A percentile compares a stretch with the other conserved stretches of the same genome.
These are phyloP conservation scores for Fusarium sp. DNA, from an alignment of 2,329 filamentous ascomycete genomes.

Conservation along the genomic window DNA sequence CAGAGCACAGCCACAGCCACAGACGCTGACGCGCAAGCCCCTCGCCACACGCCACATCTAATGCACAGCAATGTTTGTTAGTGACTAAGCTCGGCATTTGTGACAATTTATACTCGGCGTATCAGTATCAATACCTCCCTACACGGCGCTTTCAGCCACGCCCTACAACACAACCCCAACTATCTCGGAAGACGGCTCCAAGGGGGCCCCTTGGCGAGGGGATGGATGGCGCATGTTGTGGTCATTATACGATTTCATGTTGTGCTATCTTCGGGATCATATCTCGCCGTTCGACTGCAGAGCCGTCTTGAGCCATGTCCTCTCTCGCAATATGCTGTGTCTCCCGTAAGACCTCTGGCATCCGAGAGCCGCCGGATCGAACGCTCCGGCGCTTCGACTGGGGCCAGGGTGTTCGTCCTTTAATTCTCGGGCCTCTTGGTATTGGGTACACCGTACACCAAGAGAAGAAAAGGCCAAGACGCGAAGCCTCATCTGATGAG, in stretches of 20 bases:
- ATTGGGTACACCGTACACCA: conserved; percentile 1
- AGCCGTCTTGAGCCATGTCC: background rate
- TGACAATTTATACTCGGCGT: background rate
- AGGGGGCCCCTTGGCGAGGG: conserved; percentile 26
- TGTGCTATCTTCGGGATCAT: background rate
- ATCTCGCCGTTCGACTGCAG: conserved; percentile 3
- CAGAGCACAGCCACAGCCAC: conserved; percentile 14
- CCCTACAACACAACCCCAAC: background rate
- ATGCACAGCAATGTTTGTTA: background rate
- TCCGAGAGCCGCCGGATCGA: conserved; percentile 15
- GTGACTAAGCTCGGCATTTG: conserved; percentile 42
- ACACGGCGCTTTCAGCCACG: conserved; percentile 11
- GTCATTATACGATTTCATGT: background rate
- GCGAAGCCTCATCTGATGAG: conserved; percentile 1
- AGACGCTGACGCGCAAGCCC: conserved; percentile 43
- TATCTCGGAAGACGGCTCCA: conserved; percentile 33
- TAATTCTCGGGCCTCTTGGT: background rate
- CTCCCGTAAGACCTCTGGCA: conserved; percentile 6
- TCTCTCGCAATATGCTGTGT: conserved; percentile 11
- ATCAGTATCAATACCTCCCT: background rate
- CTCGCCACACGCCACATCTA: conserved; percentile 38
- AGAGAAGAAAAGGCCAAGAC: background rate
- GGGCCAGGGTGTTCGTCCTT: conserved; percentile 7
- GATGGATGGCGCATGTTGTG: conserved; percentile 8
- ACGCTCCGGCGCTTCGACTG: conserved; percentile 25